Evolutionary conservation across 768 basidiomycete species (phyloP).

Genomic region (Phlegmacium glaucopus): DNA sequence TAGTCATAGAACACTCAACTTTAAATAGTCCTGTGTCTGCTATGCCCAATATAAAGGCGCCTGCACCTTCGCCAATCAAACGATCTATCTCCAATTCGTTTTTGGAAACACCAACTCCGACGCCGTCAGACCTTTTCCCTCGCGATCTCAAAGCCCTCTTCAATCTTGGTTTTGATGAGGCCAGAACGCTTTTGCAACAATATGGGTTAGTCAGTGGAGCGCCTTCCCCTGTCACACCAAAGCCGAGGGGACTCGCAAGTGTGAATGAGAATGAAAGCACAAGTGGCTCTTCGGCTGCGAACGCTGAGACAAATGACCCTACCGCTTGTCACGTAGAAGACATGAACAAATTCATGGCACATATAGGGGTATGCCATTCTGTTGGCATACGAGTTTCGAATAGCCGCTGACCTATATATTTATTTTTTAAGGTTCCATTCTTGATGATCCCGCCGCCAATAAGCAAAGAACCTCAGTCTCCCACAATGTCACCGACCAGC

Average conservation of each 20-base stretch:
- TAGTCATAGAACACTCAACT: slow-evolving; percentile 20
- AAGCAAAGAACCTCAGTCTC: slow-evolving; percentile 17
- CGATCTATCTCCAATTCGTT: slow-evolving; percentile 16
- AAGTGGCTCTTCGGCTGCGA: slow-evolving; percentile 1
- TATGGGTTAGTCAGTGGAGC: slow-evolving; percentile 37
- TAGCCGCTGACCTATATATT: slow-evolving; percentile 1
- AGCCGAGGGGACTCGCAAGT: slow-evolving; percentile 15
- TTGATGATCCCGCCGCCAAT: slow-evolving; percentile 39
- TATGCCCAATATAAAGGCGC: slow-evolving; percentile 23
- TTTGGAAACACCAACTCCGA: slow-evolving; percentile 26
- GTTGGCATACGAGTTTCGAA: background rate
- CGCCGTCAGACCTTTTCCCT: slow-evolving; percentile 45
- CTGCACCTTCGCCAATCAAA: slow-evolving; percentile 27
- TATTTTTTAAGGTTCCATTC: slow-evolving; percentile 32
- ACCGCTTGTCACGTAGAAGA: slow-evolving; percentile 30
- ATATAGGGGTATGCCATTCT: slow-evolving; percentile 39
- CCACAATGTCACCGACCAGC: slow-evolving; percentile 20
- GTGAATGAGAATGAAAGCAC: slow-evolving; percentile 15
- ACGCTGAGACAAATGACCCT: slow-evolving; percentile 7
- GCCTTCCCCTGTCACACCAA: slow-evolving; percentile 23
- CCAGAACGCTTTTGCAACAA: slow-evolving; percentile 38
- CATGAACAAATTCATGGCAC: slow-evolving; percentile 43
- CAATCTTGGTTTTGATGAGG: slow-evolving; percentile 36
- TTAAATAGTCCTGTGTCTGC: slow-evolving; percentile 26
- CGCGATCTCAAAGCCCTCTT: slow-evolving; percentile 43